Evolutionary conservation across 148 eudicot species (phyloP).

Genomic region (Nepenthes mirabilis): DNA sequence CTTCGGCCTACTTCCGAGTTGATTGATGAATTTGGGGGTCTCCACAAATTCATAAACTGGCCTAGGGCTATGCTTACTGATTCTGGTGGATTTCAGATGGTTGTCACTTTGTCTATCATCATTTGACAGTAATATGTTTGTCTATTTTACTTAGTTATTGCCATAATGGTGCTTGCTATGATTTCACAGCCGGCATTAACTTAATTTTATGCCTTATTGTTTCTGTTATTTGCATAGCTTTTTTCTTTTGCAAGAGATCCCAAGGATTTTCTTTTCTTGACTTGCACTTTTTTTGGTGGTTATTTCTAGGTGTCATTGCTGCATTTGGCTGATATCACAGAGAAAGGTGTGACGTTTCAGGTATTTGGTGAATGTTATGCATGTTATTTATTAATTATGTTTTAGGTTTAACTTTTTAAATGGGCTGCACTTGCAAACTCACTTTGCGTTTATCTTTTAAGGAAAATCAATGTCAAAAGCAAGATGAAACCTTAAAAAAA

Average conservation of each 20-base stretch:
- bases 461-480: no score
- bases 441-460: neutral
- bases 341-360: constrained; percentile 87
- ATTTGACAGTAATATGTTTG: constrained; percentile 3
- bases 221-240: neutral
- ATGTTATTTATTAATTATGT: neutral
- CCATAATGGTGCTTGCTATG: neutral
- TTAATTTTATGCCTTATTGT: neutral
- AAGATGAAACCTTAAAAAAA: no score
- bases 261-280: neutral
- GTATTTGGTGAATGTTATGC: constrained; percentile 15
- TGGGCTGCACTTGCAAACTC: neutral
- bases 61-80: constrained; percentile 84
- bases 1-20: constrained; percentile 85
- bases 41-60: constrained; percentile 93
- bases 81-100: constrained; percentile 98
- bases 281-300: neutral
- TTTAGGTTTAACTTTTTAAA: neutral
- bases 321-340: constrained; percentile 92
- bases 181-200: neutral
- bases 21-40: constrained; percentile 82
- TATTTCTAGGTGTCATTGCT: constrained; percentile 55
- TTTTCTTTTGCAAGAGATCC: neutral
- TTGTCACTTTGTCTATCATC: constrained; percentile 10
- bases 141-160: neutral